Evolutionary conservation across 2,329 filamentous ascomycete species (phyloP), one percentile per base, ranked within the genome.

Genomic region (Scedosporium dehoogii): DNA sequence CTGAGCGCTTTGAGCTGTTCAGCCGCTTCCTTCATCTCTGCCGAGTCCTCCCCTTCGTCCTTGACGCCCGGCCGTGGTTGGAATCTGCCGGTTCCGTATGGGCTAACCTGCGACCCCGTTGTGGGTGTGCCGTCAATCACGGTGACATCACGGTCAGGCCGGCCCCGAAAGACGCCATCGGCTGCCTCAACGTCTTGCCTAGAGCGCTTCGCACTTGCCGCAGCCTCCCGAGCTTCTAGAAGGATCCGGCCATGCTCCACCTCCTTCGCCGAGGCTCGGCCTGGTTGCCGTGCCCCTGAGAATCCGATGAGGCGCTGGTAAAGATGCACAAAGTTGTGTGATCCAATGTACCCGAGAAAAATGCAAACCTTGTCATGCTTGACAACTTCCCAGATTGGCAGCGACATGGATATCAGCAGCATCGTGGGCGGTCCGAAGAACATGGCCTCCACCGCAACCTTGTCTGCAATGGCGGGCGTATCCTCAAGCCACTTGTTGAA

Each of bases 11-110:
- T 87, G 5, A 88, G 76, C 70, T 87, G 85, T 68, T 87, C 85
- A 3, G 85, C 85, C 21, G 85, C 85, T 70, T 87, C 84, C 67
- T 87, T 83, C 83, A 88, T 87, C 72, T 88, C 85, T 7, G 82
- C 84, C n/a, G 85, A 85, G 63, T 87, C 85, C 68, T 86, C 84
- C 4, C 78, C 80, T 41, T 82, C 65, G 12, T 64, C 65, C 55
- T 66, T 66, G 12, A 62, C 55, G 18, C 29, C 21, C 38, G 60
- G 18, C 16, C 53, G 25, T 3, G 60, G 60, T 16, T n/a, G 33
- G 14, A 38, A 58, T 27, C 38, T 53, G 27, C 59, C 63, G 10
- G 44, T 3, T 18, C 55, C 62, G 14, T 62, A 64, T 6, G 62
- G 59, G 48, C 62, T 66, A 42, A 64, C 62, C 46, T 63, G 63